Evolutionary conservation across 2,329 filamentous ascomycete genomes (phyloP).

Genomic region (Cladosporium sp.): DNA sequence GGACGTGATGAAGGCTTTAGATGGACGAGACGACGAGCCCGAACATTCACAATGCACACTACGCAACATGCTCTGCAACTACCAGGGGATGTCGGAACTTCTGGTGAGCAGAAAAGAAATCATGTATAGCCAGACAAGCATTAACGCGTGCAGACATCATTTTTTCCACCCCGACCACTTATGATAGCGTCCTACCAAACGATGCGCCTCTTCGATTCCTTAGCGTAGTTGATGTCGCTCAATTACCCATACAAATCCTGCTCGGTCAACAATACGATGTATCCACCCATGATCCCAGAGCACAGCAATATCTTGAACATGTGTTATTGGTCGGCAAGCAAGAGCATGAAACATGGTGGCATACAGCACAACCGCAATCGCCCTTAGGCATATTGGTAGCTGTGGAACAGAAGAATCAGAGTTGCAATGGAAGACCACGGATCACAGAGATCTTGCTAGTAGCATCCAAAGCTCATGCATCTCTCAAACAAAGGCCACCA

Average conservation of each 20-base stretch:
- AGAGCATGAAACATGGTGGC: constrained; percentile 34
- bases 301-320: constrained; percentile 39
- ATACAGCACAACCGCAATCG: constrained; percentile 33
- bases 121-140: neutral
- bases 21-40: neutral
- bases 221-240: constrained; percentile 36
- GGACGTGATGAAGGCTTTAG: neutral
- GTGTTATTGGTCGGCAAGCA: constrained; percentile 24
- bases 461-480: constrained; percentile 29
- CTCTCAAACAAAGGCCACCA: constrained; percentile 20
- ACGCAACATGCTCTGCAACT: constrained; percentile 1
- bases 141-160: neutral
- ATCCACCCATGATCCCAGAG: constrained; percentile 31
- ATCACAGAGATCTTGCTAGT: constrained; percentile 46
- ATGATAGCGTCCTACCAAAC: neutral
- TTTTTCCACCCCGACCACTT: constrained; percentile 4
- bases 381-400: constrained; percentile 37
- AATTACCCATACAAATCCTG: constrained; percentile 39
- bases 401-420: constrained; percentile 18
- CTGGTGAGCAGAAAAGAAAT: neutral
- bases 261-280: constrained; percentile 37
- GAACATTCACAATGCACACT: neutral
- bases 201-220: constrained; percentile 30
- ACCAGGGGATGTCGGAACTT: neutral
- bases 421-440: neutral